phyloP scores from a whole-genome alignment of 805 yeast species.

The Geotrichum ghanense region DNA sequence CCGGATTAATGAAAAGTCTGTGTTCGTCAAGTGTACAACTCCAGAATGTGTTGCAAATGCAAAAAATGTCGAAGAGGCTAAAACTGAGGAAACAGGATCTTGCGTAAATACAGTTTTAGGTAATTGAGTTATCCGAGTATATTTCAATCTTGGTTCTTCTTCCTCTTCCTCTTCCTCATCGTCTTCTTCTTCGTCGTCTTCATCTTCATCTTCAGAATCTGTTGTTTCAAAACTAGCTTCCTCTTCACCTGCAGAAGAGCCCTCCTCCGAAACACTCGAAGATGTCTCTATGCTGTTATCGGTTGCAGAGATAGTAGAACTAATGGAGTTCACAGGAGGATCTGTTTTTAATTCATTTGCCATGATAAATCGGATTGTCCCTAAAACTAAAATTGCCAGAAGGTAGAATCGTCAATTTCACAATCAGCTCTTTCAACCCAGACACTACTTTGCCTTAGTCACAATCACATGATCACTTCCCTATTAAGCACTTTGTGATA shows the following conservation, averaged over 20 bases:
- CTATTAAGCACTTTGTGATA: no score
- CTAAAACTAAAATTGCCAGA: no score
- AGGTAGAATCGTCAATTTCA: no score
- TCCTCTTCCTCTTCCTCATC: constrained; percentile 25
- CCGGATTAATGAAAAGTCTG: constrained; percentile 50
- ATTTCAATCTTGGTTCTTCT: constrained; percentile 43
- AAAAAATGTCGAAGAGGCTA: constrained; percentile 46
- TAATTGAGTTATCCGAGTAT: constrained; percentile 53
- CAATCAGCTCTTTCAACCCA: no score
- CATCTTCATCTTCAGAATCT: constrained; percentile 1
- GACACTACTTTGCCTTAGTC: no score
- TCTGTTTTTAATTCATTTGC: no score
- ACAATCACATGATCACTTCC: no score
- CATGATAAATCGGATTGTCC: no score
- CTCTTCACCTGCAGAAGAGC: constrained; percentile 14
- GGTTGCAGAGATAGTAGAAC: no score
- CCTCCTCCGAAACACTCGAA: no score
- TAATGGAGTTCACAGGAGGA: no score
- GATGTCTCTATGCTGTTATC: no score
- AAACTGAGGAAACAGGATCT: constrained; percentile 70
- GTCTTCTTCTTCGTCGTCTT: constrained; percentile 15
- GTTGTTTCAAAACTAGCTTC: constrained; percentile 16
- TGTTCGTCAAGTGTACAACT: constrained; percentile 51
- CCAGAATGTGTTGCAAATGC: constrained; percentile 91
- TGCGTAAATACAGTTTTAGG: constrained; percentile 60